Conservation (phyloP, 2,329 filamentous ascomycete species). For the Aspergillus pseudotamarii region DNA sequence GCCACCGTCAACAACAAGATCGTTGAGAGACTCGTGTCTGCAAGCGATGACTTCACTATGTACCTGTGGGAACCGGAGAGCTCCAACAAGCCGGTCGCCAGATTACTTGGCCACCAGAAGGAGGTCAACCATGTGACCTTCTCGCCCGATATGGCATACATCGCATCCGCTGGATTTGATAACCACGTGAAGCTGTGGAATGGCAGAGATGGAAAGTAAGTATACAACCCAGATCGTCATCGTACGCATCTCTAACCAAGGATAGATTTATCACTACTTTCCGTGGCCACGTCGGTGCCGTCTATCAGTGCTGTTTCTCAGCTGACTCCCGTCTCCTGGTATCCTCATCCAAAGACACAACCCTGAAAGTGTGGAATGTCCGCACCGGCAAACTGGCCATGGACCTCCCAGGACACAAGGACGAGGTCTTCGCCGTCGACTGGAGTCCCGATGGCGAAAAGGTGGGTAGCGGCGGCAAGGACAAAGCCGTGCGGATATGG, state of each 20-base stretch:
- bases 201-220: slow-evolving; percentile 65
- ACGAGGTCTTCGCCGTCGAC: slow-evolving; percentile 92
- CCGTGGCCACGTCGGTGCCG: slow-evolving; percentile 84
- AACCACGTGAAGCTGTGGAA: slow-evolving; percentile 95
- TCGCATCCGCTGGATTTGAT: slow-evolving; percentile 89
- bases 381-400: slow-evolving; percentile 76
- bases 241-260: neutral
- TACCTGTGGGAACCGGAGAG: slow-evolving; percentile 86
- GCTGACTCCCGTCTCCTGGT: slow-evolving; percentile 89
- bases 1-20: slow-evolving; percentile 75
- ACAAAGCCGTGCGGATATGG: slow-evolving; percentile 74
- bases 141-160: slow-evolving; percentile 82
- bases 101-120: slow-evolving; percentile 92
- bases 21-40: slow-evolving; percentile 83
- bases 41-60: slow-evolving; percentile 94
- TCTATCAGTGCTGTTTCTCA: slow-evolving; percentile 91
- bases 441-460: slow-evolving; percentile 90
- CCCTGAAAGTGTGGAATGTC: slow-evolving; percentile 93
- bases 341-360: slow-evolving; percentile 87
- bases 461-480: slow-evolving; percentile 89
- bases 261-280: slow-evolving; percentile 80
- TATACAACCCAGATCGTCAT: slow-evolving; percentile 14
- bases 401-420: slow-evolving; percentile 86
- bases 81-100: slow-evolving; percentile 80
- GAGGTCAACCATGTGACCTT: slow-evolving; percentile 95